Evolutionary conservation across 495 filamentous ascomycete species (phyloP).

Genomic region (Lasiosphaeris hirsuta): DNA sequence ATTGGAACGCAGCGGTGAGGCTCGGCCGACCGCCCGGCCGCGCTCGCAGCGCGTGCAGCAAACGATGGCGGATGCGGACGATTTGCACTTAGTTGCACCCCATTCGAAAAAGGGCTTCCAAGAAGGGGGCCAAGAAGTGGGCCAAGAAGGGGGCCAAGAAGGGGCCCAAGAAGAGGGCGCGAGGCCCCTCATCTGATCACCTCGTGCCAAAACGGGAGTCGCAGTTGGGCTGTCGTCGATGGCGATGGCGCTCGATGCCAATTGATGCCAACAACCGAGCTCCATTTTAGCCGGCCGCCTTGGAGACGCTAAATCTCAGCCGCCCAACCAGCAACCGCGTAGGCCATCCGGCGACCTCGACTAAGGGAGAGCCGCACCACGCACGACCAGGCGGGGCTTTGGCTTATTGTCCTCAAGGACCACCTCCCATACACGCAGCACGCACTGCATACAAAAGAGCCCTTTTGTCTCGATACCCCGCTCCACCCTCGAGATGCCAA

Average conservation of each 20-base stretch:
- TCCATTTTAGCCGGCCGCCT: constrained; percentile 3
- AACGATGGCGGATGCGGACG: too few species aligned
- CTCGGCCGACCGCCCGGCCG: background rate
- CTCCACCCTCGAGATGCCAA: too few species aligned
- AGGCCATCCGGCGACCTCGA: too few species aligned
- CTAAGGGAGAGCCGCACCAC: background rate
- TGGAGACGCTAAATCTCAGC: constrained; percentile 1
- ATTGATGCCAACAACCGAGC: background rate
- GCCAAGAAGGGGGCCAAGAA: too few species aligned
- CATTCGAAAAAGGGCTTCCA: background rate
- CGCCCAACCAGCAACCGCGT: background rate
- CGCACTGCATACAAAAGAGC: too few species aligned
- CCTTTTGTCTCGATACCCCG: too few species aligned
- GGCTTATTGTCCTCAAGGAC: too few species aligned
- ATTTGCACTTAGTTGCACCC: too few species aligned
- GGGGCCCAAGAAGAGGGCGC: background rate
- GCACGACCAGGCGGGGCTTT: background rate
- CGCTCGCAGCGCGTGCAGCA: background rate
- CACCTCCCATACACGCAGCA: background rate
- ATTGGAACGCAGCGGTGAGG: constrained; percentile 11
- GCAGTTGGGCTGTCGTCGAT: background rate
- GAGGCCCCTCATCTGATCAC: constrained; percentile 12
- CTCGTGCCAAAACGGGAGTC: background rate
- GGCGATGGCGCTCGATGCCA: background rate
- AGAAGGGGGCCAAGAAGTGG: background rate